Conservation (phyloP, 78 protist genomes). For the Ministeria vibrans region DNA sequence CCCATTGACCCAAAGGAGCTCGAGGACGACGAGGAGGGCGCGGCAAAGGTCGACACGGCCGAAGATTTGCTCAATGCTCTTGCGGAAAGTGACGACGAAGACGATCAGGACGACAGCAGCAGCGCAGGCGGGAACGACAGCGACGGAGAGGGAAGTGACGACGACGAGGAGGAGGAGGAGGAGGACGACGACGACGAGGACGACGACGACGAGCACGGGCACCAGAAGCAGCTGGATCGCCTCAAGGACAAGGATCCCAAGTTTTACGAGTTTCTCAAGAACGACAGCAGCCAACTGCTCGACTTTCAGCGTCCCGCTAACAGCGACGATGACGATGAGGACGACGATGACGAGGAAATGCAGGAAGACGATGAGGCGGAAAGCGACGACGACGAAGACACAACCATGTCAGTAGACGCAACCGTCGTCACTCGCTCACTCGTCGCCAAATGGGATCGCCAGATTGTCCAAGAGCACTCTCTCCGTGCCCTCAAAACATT, state of each 20-base stretch:
- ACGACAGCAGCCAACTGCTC: background rate
- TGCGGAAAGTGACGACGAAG: background rate
- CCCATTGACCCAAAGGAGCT: background rate
- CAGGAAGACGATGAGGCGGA: background rate
- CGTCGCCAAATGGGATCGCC: background rate
- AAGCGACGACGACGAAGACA: too few species aligned
- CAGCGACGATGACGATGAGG: background rate
- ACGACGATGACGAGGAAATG: background rate
- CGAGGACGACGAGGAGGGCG: background rate
- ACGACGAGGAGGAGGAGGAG: background rate
- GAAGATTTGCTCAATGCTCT: background rate
- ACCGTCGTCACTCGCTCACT: background rate
- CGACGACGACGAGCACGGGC: constrained; percentile 3
- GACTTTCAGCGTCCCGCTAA: background rate
- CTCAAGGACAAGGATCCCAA: constrained; percentile 19
- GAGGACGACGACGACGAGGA: constrained; percentile 9
- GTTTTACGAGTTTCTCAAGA: constrained; percentile 11
- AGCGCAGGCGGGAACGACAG: background rate
- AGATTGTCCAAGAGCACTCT: background rate
- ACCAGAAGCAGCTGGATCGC: background rate
- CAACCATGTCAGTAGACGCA: background rate
- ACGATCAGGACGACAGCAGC: background rate
- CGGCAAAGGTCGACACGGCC: background rate
- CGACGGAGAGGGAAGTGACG: background rate
- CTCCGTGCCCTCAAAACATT: background rate